Conservation (phyloP, 2,329 filamentous ascomycete species). For the Aplosporella prunicola region DNA sequence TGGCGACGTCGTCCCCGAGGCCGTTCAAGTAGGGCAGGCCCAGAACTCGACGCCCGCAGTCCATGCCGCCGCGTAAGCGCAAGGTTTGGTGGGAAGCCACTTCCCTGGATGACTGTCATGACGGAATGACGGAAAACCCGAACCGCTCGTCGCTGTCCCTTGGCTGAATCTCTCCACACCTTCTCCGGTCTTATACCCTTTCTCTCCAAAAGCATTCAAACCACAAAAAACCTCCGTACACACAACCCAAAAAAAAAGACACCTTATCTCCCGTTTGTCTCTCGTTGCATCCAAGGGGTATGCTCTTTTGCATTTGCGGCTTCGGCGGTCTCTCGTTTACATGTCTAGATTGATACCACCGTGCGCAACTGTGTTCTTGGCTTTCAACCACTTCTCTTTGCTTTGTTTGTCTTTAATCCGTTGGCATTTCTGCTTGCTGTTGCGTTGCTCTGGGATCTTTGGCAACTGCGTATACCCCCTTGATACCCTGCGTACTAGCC, state of each 20-base stretch:
- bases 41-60: constrained; percentile 31
- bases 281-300: constrained; percentile 21
- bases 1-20: constrained; percentile 30
- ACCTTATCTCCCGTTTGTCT: constrained; percentile 20
- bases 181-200: constrained; percentile 17
- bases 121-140: constrained; percentile 36
- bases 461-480: constrained; percentile 12
- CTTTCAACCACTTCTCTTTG: too few species aligned
- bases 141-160: constrained; percentile 29
- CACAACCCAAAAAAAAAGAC: constrained; percentile 11
- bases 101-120: constrained; percentile 29
- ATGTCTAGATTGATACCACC: constrained; percentile 11
- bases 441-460: constrained; percentile 24
- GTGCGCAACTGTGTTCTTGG: constrained; percentile 15
- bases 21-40: constrained; percentile 31
- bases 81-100: constrained; percentile 33
- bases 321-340: constrained; percentile 17
- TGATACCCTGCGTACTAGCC: constrained; percentile 12
- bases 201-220: constrained; percentile 22
- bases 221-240: constrained; percentile 22
- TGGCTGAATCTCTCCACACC: constrained; percentile 22
- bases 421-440: constrained; percentile 19
- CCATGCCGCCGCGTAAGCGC: constrained; percentile 35
- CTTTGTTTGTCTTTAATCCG: too few species aligned
- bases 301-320: constrained; percentile 26